Base-by-base conservation (phyloP, 2,329 filamentous ascomycete species). In the Stachybotrys elegans region DNA sequence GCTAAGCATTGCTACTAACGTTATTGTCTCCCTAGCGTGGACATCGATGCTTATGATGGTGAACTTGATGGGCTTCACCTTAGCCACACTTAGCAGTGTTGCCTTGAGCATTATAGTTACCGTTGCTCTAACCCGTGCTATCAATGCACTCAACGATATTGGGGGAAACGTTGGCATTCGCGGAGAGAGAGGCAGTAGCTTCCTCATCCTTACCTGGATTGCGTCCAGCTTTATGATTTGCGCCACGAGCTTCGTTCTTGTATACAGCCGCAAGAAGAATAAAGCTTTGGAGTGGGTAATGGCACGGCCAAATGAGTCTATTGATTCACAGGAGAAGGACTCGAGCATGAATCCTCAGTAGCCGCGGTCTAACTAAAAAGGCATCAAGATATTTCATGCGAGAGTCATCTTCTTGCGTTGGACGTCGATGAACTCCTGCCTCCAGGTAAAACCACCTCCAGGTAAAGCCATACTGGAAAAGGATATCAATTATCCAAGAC, bases 291-390 rank as follows among this genome's bases (percentile, higher is more conserved):
- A 35, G 32, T 35, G 32, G 32, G 32, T 35, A 35, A 35, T 35
- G 32, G 32, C 32, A 35, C 32, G 32, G 32, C 32, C 32, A 35
- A 35, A 35, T 35, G 32, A 35, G 32, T 35, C 32, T 35, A 35
- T 35, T 35, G 32, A 17, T 13, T 35, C 17, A 35, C 32, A 35
- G 9, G 32, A 35, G 32, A 35, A 35, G 17, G 32, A 35, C 17
- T 35, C 32, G 7, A 17, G 32, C 32, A 35, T 35, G 9, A 35
- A 17, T 35, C 25, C n/a, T n/a, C n/a, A n/a, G n/a, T n/a, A n/a
- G n/a, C n/a, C n/a, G n/a, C n/a, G n/a, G n/a, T n/a, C n/a, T n/a
- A n/a, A 35, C 9, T 35, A 17, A 19, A 16, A 8, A 11, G 16
- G 17, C 8, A 8, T 19, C 12, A 17, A 8, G 8, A 35, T 17